These are phyloP conservation scores for Phaeosphaeria sp. DNA, from an alignment of 2,329 filamentous ascomycete genomes.

Conservation along the genomic window DNA sequence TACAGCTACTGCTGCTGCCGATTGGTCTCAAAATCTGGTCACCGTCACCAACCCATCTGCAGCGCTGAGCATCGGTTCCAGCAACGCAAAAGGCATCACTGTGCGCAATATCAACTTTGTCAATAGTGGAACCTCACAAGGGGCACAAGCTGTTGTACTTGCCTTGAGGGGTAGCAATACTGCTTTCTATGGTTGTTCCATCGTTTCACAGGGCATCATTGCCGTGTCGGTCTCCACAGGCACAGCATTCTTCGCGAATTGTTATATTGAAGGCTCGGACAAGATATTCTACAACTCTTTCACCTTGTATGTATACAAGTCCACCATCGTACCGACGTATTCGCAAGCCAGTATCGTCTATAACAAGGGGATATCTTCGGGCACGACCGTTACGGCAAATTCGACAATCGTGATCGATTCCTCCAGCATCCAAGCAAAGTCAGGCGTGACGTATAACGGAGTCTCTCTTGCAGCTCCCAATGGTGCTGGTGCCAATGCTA, in stretches of 20 bases:
- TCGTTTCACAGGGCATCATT: slow-evolving; percentile 48
- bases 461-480: slow-evolving; percentile 55
- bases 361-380: slow-evolving; percentile 42
- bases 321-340: slow-evolving; percentile 51
- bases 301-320: slow-evolving; percentile 52
- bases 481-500: slow-evolving; percentile 47
- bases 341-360: slow-evolving; percentile 48
- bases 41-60: slow-evolving; percentile 36
- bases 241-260: slow-evolving; percentile 51
- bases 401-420: slow-evolving; percentile 53
- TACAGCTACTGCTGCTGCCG: slow-evolving; percentile 28
- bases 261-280: slow-evolving; percentile 53
- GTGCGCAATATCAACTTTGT: slow-evolving; percentile 52
- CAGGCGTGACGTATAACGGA: slow-evolving; percentile 44
- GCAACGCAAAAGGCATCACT: slow-evolving; percentile 40
- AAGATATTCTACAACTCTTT: slow-evolving; percentile 53
- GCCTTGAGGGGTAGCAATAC: slow-evolving; percentile 49
- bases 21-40: slow-evolving; percentile 49
- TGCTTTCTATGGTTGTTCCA: slow-evolving; percentile 54
- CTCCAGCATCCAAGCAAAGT: slow-evolving; percentile 44
- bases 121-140: slow-evolving; percentile 32
- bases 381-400: slow-evolving; percentile 26
- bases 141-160: slow-evolving; percentile 25
- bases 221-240: slow-evolving; percentile 39
- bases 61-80: slow-evolving; percentile 40